Evolutionary conservation across 495 filamentous ascomycete genomes (phyloP).

Genomic region (Recurvomyces mirabilis): DNA sequence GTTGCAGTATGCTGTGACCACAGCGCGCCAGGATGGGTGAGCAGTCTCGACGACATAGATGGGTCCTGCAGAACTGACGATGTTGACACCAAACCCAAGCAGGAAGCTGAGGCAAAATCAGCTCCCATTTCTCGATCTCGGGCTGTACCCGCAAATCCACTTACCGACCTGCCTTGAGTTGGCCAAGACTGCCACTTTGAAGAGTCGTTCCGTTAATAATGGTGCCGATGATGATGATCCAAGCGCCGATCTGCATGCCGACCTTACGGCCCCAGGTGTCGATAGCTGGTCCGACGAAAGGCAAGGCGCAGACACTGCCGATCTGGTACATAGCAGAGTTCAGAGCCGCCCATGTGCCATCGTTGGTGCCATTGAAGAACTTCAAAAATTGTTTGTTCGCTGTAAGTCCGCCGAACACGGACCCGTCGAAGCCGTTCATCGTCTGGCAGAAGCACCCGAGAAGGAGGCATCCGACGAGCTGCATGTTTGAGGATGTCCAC

Average conservation of each 20-base stretch:
- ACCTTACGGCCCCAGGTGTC: conserved; percentile 40
- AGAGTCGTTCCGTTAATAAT: conserved; percentile 47
- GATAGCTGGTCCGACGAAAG: conserved; percentile 15
- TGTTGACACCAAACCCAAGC: conserved; percentile 61
- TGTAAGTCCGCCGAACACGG: conserved; percentile 15
- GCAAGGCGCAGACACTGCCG: conserved; percentile 13
- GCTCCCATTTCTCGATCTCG: conserved; percentile 1
- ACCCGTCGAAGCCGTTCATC: conserved; percentile 22
- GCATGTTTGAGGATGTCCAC: background rate
- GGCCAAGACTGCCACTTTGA: conserved; percentile 42
- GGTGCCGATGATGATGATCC: conserved; percentile 52
- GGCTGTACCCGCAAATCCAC: too few species aligned
- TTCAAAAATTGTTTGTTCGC: conserved; percentile 6
- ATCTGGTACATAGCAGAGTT: conserved; percentile 24
- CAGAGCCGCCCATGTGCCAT: conserved; percentile 14
- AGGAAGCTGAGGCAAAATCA: conserved; percentile 30
- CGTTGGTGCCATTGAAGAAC: conserved; percentile 16
- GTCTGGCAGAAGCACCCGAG: conserved; percentile 19
- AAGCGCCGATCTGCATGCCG: conserved; percentile 52
- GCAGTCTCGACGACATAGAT: conserved; percentile 65
- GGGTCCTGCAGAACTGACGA: conserved; percentile 57
- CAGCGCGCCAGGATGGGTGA: conserved; percentile 59
- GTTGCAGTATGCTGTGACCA: conserved; percentile 39
- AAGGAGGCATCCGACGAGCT: conserved; percentile 12
- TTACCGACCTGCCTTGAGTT: conserved; percentile 64